These are phyloP conservation scores for Scenedesmus sp. DNA, from an alignment of 163 green algal genomes.

Conservation along the genomic window DNA sequence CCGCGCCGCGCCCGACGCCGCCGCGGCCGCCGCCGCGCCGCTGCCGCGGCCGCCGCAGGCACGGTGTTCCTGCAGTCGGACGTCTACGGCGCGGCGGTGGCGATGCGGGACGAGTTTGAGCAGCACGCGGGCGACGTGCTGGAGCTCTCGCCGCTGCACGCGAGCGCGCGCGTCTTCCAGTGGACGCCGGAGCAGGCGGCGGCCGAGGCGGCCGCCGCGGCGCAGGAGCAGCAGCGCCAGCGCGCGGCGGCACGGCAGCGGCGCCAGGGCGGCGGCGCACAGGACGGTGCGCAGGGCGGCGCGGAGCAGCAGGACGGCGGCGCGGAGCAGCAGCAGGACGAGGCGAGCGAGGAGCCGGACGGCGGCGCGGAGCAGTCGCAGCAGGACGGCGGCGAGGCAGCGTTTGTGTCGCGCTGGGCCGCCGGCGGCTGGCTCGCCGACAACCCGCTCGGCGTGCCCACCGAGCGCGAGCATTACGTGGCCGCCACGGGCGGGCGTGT, in stretches of 20 bases:
- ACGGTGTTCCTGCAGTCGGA: slow-evolving; percentile 91
- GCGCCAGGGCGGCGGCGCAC: not conserved
- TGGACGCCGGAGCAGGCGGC: slow-evolving; percentile 24
- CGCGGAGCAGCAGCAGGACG: not conserved
- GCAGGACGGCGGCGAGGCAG: not conserved
- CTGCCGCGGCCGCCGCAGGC: slow-evolving; percentile 39
- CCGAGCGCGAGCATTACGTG: slow-evolving; percentile 80
- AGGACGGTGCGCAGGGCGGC: not conserved
- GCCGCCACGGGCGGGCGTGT: slow-evolving; percentile 56
- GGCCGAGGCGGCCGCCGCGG: slow-evolving; percentile 18
- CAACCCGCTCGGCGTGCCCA: slow-evolving; percentile 81
- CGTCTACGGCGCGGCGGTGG: slow-evolving; percentile 71
- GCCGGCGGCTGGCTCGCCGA: slow-evolving; percentile 66
- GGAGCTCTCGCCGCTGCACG: slow-evolving; percentile 41
- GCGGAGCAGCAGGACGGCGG: slow-evolving; percentile 32
- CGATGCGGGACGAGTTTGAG: slow-evolving; percentile 87
- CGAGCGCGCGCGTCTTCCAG: not conserved
- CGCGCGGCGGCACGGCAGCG: slow-evolving; percentile 10
- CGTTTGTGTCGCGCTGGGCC: slow-evolving; percentile 58
- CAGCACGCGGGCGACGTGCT: slow-evolving; percentile 51
- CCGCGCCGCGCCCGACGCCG: too few relatives aligned
- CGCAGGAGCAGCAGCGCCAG: slow-evolving; percentile 35
- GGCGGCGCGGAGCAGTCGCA: not conserved
- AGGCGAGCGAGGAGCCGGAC: not conserved
- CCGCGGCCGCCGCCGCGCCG: too few relatives aligned